These are phyloP conservation scores for Stephania japonica DNA, from an alignment of 164 flowering plant genomes.

Conservation along the genomic window DNA sequence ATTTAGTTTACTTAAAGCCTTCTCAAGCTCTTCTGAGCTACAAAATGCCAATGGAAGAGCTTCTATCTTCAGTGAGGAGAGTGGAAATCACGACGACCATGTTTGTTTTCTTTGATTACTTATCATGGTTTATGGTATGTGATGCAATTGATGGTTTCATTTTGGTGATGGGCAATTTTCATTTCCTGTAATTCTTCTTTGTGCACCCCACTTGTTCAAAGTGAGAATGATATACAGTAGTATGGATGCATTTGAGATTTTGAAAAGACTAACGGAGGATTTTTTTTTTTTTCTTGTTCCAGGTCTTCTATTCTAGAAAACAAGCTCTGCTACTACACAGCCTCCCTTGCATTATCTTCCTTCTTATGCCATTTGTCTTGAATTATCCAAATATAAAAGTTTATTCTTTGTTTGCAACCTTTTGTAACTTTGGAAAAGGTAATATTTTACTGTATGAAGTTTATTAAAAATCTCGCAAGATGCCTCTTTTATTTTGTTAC, in stretches of 20 bases:
- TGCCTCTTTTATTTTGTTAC: neutral
- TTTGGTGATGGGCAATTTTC: neutral
- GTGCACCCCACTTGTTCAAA: neutral
- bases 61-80: constrained; percentile 19
- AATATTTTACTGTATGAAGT: constrained; percentile 5
- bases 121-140: constrained; percentile 71
- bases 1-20: constrained; percentile 62
- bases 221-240: constrained; percentile 3
- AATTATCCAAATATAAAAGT: constrained; percentile 29
- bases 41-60: constrained; percentile 41
- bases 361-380: constrained; percentile 50
- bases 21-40: constrained; percentile 60
- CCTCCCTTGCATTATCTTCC: constrained; percentile 58
- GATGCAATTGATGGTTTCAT: neutral
- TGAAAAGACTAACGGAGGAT: neutral
- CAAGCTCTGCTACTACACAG: constrained; percentile 60
- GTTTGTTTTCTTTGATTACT: constrained; percentile 88
- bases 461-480: neutral
- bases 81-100: constrained; percentile 35
- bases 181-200: neutral
- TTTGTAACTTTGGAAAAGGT: constrained; percentile 68
- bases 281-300: constrained; percentile 16
- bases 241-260: constrained; percentile 1
- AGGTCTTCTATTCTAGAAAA: constrained; percentile 72
- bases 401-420: constrained; percentile 31